Evolutionary conservation across 805 yeast species (phyloP).

Genomic region (Kodamaea kakaduensis): DNA sequence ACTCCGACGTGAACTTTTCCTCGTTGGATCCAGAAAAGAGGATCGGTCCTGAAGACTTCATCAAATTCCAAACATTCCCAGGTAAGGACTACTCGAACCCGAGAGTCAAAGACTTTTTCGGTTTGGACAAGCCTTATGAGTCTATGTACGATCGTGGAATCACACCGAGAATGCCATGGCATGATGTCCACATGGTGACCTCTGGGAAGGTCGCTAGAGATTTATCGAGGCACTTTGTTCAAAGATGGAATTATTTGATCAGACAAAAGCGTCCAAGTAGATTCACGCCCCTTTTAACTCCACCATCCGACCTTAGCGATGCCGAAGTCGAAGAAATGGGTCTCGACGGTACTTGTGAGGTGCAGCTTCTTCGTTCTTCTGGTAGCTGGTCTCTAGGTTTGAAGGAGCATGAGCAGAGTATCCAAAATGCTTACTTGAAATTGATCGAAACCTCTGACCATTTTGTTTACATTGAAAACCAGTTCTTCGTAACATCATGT

Average conservation of each 20-base stretch:
- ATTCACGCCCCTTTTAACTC: constrained; percentile 84
- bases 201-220: constrained; percentile 95
- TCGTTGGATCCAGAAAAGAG: constrained; percentile 28
- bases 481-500: constrained; percentile 90
- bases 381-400: constrained; percentile 93
- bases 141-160: constrained; percentile 81
- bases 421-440: constrained; percentile 88
- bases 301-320: constrained; percentile 81
- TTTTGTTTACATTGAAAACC: constrained; percentile 91
- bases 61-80: constrained; percentile 69
- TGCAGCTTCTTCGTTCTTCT: constrained; percentile 84
- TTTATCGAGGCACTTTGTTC: constrained; percentile 88
- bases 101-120: constrained; percentile 80
- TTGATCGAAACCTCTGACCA: constrained; percentile 90
- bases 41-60: constrained; percentile 36
- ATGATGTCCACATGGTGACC: constrained; percentile 94
- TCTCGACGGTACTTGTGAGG: constrained; percentile 82
- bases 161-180: constrained; percentile 99
- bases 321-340: constrained; percentile 63
- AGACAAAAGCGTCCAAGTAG: constrained; percentile 94
- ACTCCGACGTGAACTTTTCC: constrained; percentile 38
- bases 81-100: constrained; percentile 98
- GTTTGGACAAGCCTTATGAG: constrained; percentile 80
- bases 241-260: constrained; percentile 91
- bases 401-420: constrained; percentile 78